Base-by-base conservation (phyloP, 768 basidiomycete species). In the Boletus edulis region DNA sequence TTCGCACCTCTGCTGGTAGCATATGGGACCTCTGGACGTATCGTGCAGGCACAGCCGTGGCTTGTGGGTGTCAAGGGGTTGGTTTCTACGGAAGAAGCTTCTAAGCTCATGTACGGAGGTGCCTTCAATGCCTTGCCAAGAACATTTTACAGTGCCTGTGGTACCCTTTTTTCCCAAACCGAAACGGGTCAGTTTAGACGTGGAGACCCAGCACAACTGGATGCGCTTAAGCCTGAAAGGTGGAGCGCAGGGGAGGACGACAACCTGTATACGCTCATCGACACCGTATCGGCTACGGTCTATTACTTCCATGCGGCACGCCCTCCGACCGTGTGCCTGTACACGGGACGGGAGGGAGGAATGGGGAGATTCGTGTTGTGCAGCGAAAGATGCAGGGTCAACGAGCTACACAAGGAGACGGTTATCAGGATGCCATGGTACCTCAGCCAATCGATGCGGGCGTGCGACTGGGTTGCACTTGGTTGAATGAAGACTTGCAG, bases 261-360 rank as follows among this genome's bases (percentile, higher is more conserved):
- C 24, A 9, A 62, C n/a, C 22, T 67, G 27, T 67, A 67, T 20
- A 57, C 68, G 2, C 63, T 70, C 44, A 4, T 65, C 7, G 66
- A 67, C 46, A 70, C 65, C 0, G 0, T 51, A 1, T 69, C 65
- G 2, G 48, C 55, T 5, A 64, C 56, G 4, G 17, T 67, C 9
- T 69, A 67, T 37, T 67, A 62, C 46, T 67, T 70, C 60, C 54
- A 52, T 6, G 62, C 65, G 6, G 44, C 41, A 1, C 54, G 41
- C 27, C 62, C 65, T 0, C 65, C 67, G n/a, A 67, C 62, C 1
- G 65, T 67, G 3, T 67, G 65, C 45, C 41, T 67, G 29, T 67
- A 46, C 43, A 58, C 59, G 7, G 62, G 65, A 24, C 49, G 52
- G 8, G 59, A 66, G 32, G 55, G 59, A 0, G 65, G 65, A 34